phyloP scores from a whole-genome alignment of 495 filamentous ascomycete species.

The Talaromyces stipitatus region DNA sequence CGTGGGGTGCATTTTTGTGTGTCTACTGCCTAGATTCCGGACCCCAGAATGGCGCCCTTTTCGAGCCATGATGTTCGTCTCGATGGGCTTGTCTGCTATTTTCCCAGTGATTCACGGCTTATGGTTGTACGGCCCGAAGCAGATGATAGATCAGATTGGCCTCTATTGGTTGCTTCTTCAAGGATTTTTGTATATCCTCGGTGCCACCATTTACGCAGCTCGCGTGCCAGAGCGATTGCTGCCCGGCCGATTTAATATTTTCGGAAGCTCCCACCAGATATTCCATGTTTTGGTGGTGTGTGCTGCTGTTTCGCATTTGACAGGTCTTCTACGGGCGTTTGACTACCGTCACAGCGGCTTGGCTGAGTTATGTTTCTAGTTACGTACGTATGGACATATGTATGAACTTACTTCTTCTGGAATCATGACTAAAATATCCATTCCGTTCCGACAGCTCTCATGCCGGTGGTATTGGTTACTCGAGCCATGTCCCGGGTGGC shows the following conservation, averaged over 20 bases:
- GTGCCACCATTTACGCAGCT: conserved; percentile 74
- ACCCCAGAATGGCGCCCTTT: conserved; percentile 77
- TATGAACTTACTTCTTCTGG: background rate
- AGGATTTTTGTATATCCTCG: conserved; percentile 77
- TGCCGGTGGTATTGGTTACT: background rate
- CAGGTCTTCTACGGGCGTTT: conserved; percentile 50
- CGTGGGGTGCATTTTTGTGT: conserved; percentile 64
- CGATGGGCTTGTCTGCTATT: conserved; percentile 76
- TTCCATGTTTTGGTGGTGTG: conserved; percentile 59
- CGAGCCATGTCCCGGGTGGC: no score
- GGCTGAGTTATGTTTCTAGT: conserved; percentile 24
- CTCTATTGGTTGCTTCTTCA: conserved; percentile 75
- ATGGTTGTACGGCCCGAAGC: conserved; percentile 46
- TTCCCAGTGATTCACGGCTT: conserved; percentile 75
- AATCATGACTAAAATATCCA: background rate
- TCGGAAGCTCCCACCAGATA: conserved; percentile 56
- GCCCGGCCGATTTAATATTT: conserved; percentile 52
- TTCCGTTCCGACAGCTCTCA: background rate
- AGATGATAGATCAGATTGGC: conserved; percentile 64
- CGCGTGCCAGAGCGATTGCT: conserved; percentile 42
- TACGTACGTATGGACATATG: background rate
- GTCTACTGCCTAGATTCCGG: conserved; percentile 71
- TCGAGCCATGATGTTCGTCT: conserved; percentile 85
- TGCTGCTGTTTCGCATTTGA: conserved; percentile 49
- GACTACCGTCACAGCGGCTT: conserved; percentile 45